Conservation (phyloP, 352 stramenopile genomes). For the Plasmopara viticola region DNA sequence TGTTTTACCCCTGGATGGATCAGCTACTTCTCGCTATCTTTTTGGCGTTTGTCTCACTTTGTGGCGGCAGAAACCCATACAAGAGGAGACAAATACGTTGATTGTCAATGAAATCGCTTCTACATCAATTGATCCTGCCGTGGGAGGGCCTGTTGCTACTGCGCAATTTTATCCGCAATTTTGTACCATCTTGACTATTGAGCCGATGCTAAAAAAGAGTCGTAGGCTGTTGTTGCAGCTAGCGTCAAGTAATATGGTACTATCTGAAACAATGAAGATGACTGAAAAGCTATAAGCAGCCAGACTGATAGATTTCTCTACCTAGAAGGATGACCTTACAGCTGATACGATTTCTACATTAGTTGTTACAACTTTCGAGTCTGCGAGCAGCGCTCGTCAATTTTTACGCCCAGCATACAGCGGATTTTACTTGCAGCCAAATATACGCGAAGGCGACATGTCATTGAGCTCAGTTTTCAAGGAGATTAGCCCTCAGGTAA, state of each 20-base stretch:
- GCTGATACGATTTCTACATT: slow-evolving; percentile 11
- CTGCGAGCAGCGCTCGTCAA: neutral
- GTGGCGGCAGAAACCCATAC: slow-evolving; percentile 13
- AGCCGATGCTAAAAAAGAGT: slow-evolving; percentile 19
- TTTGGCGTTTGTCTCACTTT: slow-evolving; percentile 37
- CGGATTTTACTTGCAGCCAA: slow-evolving; percentile 30
- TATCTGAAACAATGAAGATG: neutral
- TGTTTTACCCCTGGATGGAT: slow-evolving; percentile 17
- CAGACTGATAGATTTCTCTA: neutral
- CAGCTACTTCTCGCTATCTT: slow-evolving; percentile 7
- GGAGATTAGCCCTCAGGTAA: slow-evolving; percentile 53
- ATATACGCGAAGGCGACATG: slow-evolving; percentile 11
- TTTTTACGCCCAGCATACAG: slow-evolving; percentile 27
- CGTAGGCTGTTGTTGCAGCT: slow-evolving; percentile 27
- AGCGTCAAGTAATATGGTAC: slow-evolving; percentile 16
- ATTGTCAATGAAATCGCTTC: slow-evolving; percentile 2
- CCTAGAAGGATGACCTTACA: slow-evolving; percentile 13
- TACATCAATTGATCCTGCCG: neutral
- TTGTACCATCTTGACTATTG: slow-evolving; percentile 15
- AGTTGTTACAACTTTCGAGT: slow-evolving; percentile 8
- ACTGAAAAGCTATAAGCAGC: neutral
- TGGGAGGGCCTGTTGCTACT: neutral
- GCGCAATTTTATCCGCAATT: slow-evolving; percentile 7
- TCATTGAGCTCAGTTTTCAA: slow-evolving; percentile 39
- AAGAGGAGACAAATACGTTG: neutral